Evolutionary conservation across 2,329 filamentous ascomycete genomes (phyloP), one percentile per base, ranked within the genome.

Genomic region (Colletotrichum sp.): DNA sequence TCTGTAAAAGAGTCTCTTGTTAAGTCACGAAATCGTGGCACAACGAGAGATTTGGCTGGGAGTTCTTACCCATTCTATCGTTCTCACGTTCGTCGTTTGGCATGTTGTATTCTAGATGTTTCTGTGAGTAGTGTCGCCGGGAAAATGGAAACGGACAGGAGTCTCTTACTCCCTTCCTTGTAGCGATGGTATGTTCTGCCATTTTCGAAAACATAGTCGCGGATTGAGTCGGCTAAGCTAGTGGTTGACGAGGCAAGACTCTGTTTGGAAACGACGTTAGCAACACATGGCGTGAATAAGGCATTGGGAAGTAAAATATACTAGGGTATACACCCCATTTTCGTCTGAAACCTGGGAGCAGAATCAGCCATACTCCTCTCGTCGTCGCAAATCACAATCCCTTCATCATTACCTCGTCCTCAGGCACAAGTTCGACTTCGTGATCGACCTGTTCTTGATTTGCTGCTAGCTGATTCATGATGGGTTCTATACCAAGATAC

Each of bases 401-500:
- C 3, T 13, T 52, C n/a, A 52, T 7, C 43, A 13, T 52, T 52
- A 52, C 43, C 43, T 52, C 16, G 16, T 59, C 43, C n/a, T 52
- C 43, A 13, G n/a, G 43, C 2, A 52, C 43, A 21, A 52, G n/a
- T 21, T 52, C n/a, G 43, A 52, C n/a, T 52, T 52, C n/a, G 4
- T 52, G 43, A 21, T 52, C 43, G 43, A 52, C 43, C n/a, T 52
- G 43, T 7, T 24, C 21, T 24, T 52, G 43, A 6, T 21, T 3
- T 52, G 5, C 12, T 52, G 0, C 43, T 52, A 6, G n/a, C n/a
- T 52, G 43, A 4, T 21, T 21, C 43, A 52, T 52, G 43, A 52
- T 21, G n/a, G 10, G n/a, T 2, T n/a, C n/a, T 21, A 13, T 3
- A 52, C 10, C 0, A 2, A 52, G n/a, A 21, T 52, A 2, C 0